phyloP scores from a whole-genome alignment of 2,329 filamentous ascomycete genomes.

The Phyllosticta citriasiana region DNA sequence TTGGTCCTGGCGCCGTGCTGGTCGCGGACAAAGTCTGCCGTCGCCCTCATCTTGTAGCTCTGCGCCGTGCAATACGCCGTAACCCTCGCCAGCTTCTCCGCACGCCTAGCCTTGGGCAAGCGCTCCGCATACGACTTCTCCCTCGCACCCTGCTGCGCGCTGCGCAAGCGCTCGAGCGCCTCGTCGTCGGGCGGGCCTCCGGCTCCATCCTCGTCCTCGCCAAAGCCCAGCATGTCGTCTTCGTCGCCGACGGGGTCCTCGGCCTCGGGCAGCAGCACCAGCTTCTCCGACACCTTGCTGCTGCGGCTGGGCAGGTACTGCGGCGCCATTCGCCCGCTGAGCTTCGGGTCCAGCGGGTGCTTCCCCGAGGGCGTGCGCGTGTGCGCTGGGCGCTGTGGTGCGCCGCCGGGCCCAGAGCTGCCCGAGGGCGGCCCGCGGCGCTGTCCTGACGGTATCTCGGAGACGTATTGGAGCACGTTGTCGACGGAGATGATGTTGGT shows the following conservation, averaged over 20 bases:
- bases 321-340: constrained; percentile 47
- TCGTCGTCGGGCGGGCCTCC: constrained; percentile 56
- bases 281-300: constrained; percentile 90
- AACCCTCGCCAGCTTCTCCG: constrained; percentile 77
- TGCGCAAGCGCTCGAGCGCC: constrained; percentile 55
- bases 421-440: constrained; percentile 59
- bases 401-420: constrained; percentile 19
- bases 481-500: constrained; percentile 72
- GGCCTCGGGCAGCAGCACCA: constrained; percentile 88
- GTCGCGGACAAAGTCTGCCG: constrained; percentile 80
- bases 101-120: constrained; percentile 75
- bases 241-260: constrained; percentile 39
- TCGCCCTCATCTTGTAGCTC: constrained; percentile 78
- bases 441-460: constrained; percentile 90
- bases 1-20: constrained; percentile 88
- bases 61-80: constrained; percentile 96
- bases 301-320: constrained; percentile 70
- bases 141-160: constrained; percentile 50
- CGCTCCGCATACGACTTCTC: constrained; percentile 92
- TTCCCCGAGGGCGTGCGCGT: constrained; percentile 40
- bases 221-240: constrained; percentile 43
- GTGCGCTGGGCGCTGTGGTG: constrained; percentile 34
- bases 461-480: constrained; percentile 86
- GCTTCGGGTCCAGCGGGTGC: constrained; percentile 44
- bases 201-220: constrained; percentile 46